phyloP scores from a whole-genome alignment of 2,329 filamentous ascomycete genomes.

The Pseudocercospora crystallina region DNA sequence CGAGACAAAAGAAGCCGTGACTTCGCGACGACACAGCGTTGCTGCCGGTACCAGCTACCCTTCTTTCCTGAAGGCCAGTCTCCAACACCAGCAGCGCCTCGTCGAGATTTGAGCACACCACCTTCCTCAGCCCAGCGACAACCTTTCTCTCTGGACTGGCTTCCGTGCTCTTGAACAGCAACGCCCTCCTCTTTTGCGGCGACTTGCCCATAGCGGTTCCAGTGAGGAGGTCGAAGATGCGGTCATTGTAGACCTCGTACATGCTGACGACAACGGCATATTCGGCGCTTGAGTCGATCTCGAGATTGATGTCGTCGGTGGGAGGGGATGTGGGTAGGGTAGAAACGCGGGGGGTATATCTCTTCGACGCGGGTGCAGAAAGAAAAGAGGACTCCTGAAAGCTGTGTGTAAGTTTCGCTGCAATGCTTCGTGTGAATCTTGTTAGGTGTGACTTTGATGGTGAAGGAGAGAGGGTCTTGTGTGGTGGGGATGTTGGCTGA shows the following conservation, averaged over 20 bases:
- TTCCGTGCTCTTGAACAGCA: conserved; percentile 92
- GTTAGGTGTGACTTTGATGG: conserved; percentile 23
- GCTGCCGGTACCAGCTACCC: conserved; percentile 85
- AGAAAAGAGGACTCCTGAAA: conserved; percentile 42
- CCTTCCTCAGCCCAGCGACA: conserved; percentile 85
- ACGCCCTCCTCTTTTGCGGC: conserved; percentile 65
- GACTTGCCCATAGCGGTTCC: conserved; percentile 56
- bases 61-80: conserved; percentile 80
- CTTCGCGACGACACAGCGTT: conserved; percentile 91
- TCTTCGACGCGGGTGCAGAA: conserved; percentile 45
- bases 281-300: conserved; percentile 67
- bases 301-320: conserved; percentile 67
- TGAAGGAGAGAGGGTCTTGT: conserved; percentile 10
- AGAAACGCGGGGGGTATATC: conserved; percentile 67
- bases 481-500: conserved; percentile 19
- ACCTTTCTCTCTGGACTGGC: conserved; percentile 87
- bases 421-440: conserved; percentile 26
- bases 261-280: conserved; percentile 91
- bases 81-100: conserved; percentile 90
- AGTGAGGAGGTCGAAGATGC: conserved; percentile 89
- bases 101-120: conserved; percentile 76
- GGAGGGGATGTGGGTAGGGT: conserved; percentile 72
- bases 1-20: conserved; percentile 94
- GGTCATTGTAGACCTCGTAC: conserved; percentile 99
- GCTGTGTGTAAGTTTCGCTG: conserved; percentile 30